These are phyloP conservation scores for Aspergillus wentii DNA, from an alignment of 495 filamentous ascomycete species.

Conservation along the genomic window DNA sequence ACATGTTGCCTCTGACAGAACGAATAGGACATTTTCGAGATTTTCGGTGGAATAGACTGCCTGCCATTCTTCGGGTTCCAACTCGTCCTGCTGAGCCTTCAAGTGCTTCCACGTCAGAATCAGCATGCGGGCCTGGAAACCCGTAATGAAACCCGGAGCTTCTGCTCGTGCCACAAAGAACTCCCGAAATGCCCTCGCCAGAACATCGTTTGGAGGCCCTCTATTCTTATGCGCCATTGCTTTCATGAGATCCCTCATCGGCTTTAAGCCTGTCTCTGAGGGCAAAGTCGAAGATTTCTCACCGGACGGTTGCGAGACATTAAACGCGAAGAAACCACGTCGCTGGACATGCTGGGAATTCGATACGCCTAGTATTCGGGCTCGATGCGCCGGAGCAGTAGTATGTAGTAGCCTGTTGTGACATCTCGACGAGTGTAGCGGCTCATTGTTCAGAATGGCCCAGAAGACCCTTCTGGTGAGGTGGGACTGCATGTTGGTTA, in stretches of 20 bases:
- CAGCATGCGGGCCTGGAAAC: conserved; percentile 58
- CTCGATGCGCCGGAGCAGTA: conserved; percentile 20
- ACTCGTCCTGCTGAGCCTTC: conserved; percentile 25
- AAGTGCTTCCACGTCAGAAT: conserved; percentile 57
- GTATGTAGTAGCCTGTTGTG: conserved; percentile 31
- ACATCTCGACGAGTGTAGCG: conserved; percentile 45
- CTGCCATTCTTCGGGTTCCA: conserved; percentile 31
- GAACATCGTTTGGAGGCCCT: conserved; percentile 51
- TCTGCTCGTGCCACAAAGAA: conserved; percentile 57
- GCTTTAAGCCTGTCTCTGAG: conserved; percentile 37
- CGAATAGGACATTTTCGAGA: conserved; percentile 40
- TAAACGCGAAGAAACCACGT: conserved; percentile 34
- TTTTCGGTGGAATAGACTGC: conserved; percentile 45
- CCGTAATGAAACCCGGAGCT: conserved; percentile 48
- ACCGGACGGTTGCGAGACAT: conserved; percentile 9
- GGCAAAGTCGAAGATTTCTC: conserved; percentile 24
- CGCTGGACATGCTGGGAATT: conserved; percentile 19
- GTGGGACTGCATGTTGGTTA: conserved; percentile 69
- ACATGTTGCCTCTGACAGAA: conserved; percentile 33
- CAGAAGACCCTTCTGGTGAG: conserved; percentile 71
- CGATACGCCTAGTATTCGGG: conserved; percentile 13
- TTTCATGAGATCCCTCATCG: conserved; percentile 39
- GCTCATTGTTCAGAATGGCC: conserved; percentile 61
- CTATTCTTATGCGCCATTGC: conserved; percentile 36
- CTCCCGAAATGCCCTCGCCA: conserved; percentile 56